Evolutionary conservation across 306 rosid species (phyloP).

Genomic region (cucumber (Cucumis sativus)): Cucumber_9930_V3 NC_026657.2:9323501-9324000

Average conservation of each 20-base stretch:
- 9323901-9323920: background rate
- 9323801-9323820: no score
- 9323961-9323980: no score
- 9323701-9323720: background rate
- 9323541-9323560: conserved; percentile 69
- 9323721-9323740: background rate
- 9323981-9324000: no score
- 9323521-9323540: conserved; percentile 40
- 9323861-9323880: background rate
- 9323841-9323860: background rate
- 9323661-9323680: background rate
- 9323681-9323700: background rate
- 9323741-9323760: background rate
- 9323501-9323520: conserved; percentile 85
- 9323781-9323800: background rate
- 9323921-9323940: background rate
- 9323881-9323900: background rate
- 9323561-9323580: conserved; percentile 50
- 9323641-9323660: background rate
- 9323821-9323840: no score
- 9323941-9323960: no score
- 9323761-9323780: background rate
- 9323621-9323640: background rate
- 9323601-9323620: background rate
- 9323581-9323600: conserved; percentile 24